phyloP scores from a whole-genome alignment of 2,329 filamentous ascomycete species.

The Phyllosticta citribraziliensis region DNA sequence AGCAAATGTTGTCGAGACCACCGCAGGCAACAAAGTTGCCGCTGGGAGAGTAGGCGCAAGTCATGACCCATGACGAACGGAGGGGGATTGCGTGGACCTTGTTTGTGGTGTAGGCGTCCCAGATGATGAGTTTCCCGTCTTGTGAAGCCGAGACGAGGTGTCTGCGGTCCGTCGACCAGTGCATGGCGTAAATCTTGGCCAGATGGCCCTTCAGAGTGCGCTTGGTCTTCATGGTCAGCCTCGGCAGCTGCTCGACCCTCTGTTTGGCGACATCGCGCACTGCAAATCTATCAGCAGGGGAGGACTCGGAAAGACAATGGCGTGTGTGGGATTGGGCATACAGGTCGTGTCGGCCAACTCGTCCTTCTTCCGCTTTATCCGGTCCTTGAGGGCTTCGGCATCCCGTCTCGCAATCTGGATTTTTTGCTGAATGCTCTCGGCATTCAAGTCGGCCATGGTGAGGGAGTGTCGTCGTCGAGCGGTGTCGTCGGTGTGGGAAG shows the following conservation, averaged over 20 bases:
- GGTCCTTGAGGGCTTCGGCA: constrained; percentile 93
- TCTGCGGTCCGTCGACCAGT: constrained; percentile 97
- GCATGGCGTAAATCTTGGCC: constrained; percentile 99
- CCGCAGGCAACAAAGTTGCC: constrained; percentile 98
- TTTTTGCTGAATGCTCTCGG: constrained; percentile 43
- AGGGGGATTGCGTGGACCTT: constrained; percentile 98
- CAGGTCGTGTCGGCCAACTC: constrained; percentile 95
- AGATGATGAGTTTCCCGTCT: constrained; percentile 98
- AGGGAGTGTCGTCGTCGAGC: not conserved
- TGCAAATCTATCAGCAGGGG: constrained; percentile 28
- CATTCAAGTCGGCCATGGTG: constrained; percentile 39
- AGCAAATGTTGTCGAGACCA: constrained; percentile 98
- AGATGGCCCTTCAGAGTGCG: constrained; percentile 94
- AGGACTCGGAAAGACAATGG: not conserved
- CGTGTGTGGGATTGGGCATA: constrained; percentile 43
- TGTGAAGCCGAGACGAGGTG: constrained; percentile 97
- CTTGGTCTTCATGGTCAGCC: constrained; percentile 95
- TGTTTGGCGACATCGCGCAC: constrained; percentile 88
- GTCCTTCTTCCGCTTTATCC: constrained; percentile 99
- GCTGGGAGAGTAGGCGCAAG: constrained; percentile 95
- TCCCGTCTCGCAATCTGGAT: constrained; percentile 97
- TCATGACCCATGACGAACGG: constrained; percentile 99
- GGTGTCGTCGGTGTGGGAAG: not conserved
- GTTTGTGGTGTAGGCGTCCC: constrained; percentile 99
- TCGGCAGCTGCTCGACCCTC: constrained; percentile 83